These are phyloP conservation scores for Nemania serpens DNA, from an alignment of 2,329 filamentous ascomycete genomes.

Conservation along the genomic window DNA sequence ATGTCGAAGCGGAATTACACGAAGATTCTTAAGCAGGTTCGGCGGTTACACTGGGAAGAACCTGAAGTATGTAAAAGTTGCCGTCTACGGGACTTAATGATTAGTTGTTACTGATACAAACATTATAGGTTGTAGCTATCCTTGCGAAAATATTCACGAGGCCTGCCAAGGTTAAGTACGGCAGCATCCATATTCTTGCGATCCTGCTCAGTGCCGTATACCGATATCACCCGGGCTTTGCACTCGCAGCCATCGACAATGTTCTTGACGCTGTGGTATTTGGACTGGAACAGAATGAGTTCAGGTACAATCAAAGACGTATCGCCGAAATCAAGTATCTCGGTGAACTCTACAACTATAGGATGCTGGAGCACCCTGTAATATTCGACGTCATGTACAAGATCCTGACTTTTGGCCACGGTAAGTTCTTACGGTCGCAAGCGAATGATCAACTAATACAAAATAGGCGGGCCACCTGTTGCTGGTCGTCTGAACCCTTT, in stretches of 20 bases:
- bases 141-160: slow-evolving; percentile 93
- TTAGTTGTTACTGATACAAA: slow-evolving; percentile 10
- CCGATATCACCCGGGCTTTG: slow-evolving; percentile 89
- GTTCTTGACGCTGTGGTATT: slow-evolving; percentile 85
- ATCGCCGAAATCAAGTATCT: slow-evolving; percentile 96
- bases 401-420: slow-evolving; percentile 90
- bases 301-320: slow-evolving; percentile 93
- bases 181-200: slow-evolving; percentile 91
- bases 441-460: slow-evolving; percentile 12
- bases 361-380: slow-evolving; percentile 92
- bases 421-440: slow-evolving; percentile 45
- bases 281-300: slow-evolving; percentile 93
- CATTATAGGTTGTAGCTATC: slow-evolving; percentile 66
- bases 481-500: slow-evolving; percentile 77
- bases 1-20: slow-evolving; percentile 93
- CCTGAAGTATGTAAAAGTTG: slow-evolving; percentile 62
- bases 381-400: slow-evolving; percentile 96
- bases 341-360: slow-evolving; percentile 95
- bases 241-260: slow-evolving; percentile 89
- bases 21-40: slow-evolving; percentile 90
- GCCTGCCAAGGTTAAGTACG: slow-evolving; percentile 96
- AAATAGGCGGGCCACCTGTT: slow-evolving; percentile 73
- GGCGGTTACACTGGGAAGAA: slow-evolving; percentile 97
- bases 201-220: slow-evolving; percentile 88
- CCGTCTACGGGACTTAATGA: not conserved